Base-by-base conservation (phyloP, 179 eudicot species). In the Actinidia chinensis region DNA sequence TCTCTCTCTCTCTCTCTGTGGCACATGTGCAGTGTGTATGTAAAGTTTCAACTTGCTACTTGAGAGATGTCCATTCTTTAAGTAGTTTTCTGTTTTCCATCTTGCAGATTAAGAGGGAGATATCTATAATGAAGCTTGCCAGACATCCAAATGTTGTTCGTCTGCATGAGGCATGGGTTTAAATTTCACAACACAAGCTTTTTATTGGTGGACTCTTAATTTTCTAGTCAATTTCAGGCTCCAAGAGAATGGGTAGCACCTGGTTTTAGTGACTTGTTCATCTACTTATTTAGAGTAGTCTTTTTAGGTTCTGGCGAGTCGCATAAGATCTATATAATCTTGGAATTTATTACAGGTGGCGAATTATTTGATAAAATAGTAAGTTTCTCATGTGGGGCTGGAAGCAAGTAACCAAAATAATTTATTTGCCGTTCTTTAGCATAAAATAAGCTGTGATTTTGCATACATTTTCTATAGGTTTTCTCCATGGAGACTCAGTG, bases 281-380 rank as follows among this genome's bases (percentile, higher is more conserved):
- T 56, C 69, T 63, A 59, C 67, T 83, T 6, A 71, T 40, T 15
- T 43, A 23, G 25, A n/a, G 25, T 50, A 70, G 81, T 25, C 43
- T 68, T 85, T 65, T 78, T 86, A 95, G 98, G 98, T 95, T 56
- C 79, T 95, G 70, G 98, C 98, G 52, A 95, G 91, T 78, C 97
- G 95, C 43, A 91, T 94, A 95, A 95, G 88, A 91, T 95, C 65
- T 95, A 95, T 74, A 95, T 95, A 78, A 90, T 95, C 81, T 82
- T 95, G 90, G 98, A 95, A 83, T 95, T 88, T 81, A 88, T 93
- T 59, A 95, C 98, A 12, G 98, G 98, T 59, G 98, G 98, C 23
- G 98, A 95, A 88, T 85, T 95, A 80, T 95, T 95, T 83, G 98
- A 95, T 82, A 93, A 91, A 83, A 95, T 95, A 71, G 98, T 93